Conservation (phyloP, 139 green algal genomes). For the Chlamydomonas eustigma region DNA sequence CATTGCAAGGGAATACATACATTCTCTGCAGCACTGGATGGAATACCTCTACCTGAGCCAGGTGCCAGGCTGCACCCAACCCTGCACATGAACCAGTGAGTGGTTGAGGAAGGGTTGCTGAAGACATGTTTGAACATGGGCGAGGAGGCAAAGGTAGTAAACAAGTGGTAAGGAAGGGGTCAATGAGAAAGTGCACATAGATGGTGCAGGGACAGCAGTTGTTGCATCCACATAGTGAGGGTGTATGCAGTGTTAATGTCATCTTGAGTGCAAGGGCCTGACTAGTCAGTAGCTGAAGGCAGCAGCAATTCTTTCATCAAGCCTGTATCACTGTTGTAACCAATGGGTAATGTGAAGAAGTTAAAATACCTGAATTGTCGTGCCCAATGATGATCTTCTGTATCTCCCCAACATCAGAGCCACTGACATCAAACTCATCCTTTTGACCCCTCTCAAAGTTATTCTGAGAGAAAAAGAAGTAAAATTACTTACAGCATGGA, state of each 20-base stretch:
- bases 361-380: conserved; percentile 40
- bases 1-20: conserved; percentile 43
- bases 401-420: conserved; percentile 38
- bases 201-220: not conserved
- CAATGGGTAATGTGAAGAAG: too few species aligned
- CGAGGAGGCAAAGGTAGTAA: not conserved
- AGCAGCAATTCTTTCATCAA: too few species aligned
- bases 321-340: too few species aligned
- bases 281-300: too few species aligned
- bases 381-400: conserved; percentile 36
- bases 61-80: conserved; percentile 44
- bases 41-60: conserved; percentile 51
- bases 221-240: too few species aligned
- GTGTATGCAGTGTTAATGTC: too few species aligned
- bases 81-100: too few species aligned
- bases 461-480: conserved; percentile 11
- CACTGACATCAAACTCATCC: conserved; percentile 33
- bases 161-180: not conserved
- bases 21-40: conserved; percentile 26
- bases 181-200: not conserved
- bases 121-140: not conserved
- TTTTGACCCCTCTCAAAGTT: conserved; percentile 43
- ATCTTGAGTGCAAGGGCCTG: too few species aligned
- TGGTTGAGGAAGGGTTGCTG: not conserved
- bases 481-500: too few species aligned